A percentile compares a stretch with the other conserved stretches of the same genome.
These are phyloP conservation scores for Colletotrichum agaves DNA, from an alignment of 2,329 filamentous ascomycete species.

Conservation along the genomic window DNA sequence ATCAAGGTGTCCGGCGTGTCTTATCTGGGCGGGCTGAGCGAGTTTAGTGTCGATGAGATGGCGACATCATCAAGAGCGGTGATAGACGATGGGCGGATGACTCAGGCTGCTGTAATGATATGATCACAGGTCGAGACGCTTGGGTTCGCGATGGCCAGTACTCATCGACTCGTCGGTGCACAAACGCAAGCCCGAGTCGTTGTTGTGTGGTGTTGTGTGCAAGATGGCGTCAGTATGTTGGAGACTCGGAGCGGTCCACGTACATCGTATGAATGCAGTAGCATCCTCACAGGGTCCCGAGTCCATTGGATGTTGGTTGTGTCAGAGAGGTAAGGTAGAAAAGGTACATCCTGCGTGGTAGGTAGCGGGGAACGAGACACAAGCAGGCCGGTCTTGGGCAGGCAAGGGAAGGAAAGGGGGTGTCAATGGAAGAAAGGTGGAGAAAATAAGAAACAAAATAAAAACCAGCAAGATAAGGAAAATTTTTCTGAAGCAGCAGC, in stretches of 20 bases:
- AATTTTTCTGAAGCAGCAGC: slow-evolving; percentile 35
- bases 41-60: background rate
- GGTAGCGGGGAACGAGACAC: slow-evolving; percentile 5
- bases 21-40: slow-evolving; percentile 15
- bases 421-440: background rate
- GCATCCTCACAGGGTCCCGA: too few relatives aligned
- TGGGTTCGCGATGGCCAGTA: background rate
- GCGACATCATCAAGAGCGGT: background rate
- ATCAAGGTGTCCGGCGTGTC: slow-evolving; percentile 17
- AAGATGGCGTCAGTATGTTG: background rate
- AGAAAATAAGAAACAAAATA: background rate
- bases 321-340: background rate
- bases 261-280: background rate
- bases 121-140: slow-evolving; percentile 5
- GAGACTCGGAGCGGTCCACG: background rate
- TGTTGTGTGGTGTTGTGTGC: background rate
- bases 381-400: background rate
- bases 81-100: background rate
- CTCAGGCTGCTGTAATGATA: slow-evolving; percentile 24
- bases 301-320: background rate
- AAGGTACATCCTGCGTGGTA: background rate
- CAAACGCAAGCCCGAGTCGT: slow-evolving; percentile 8
- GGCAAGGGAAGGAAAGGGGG: slow-evolving; percentile 4
- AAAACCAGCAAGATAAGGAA: slow-evolving; percentile 37
- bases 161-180: slow-evolving; percentile 4